phyloP scores from a whole-genome alignment of 805 yeast genomes.

The Kuraishia floccosa region DNA sequence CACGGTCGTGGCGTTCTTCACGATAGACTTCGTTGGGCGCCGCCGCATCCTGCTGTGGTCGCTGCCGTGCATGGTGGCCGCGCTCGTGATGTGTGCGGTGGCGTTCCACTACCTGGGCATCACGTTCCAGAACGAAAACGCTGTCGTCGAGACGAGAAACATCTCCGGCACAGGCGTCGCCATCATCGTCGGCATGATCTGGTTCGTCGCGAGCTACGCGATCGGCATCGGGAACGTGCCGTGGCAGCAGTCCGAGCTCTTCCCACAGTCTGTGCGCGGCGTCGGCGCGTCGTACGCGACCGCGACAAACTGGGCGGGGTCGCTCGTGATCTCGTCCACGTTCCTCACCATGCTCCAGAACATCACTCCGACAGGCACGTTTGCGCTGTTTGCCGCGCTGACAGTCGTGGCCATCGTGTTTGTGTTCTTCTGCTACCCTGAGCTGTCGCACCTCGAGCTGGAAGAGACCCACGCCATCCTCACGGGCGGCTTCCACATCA shows the following conservation, averaged over 20 bases:
- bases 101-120: conserved; percentile 83
- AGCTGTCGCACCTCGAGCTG: conserved; percentile 77
- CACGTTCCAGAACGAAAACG: conserved; percentile 35
- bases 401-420: conserved; percentile 62
- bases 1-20: conserved; percentile 75
- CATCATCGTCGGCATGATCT: conserved; percentile 75
- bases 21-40: conserved; percentile 84
- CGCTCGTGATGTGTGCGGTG: conserved; percentile 72
- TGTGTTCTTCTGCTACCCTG: conserved; percentile 83
- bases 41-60: conserved; percentile 68
- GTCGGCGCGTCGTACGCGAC: conserved; percentile 87
- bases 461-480: conserved; percentile 85
- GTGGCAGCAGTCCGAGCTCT: conserved; percentile 95
- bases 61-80: conserved; percentile 75
- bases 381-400: conserved; percentile 79
- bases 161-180: conserved; percentile 82
- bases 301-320: conserved; percentile 93
- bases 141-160: conserved; percentile 29
- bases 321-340: conserved; percentile 80
- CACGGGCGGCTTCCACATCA: conserved; percentile 79
- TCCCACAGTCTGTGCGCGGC: conserved; percentile 90
- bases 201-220: conserved; percentile 84
- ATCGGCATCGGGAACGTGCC: conserved; percentile 96
- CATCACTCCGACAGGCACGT: conserved; percentile 93
- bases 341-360: conserved; percentile 89